Percentiles rank a stretch among this genome's conserved stretches.
Conservation (phyloP, 2,329 filamentous ascomycete species). For the Fusarium longipes region DNA sequence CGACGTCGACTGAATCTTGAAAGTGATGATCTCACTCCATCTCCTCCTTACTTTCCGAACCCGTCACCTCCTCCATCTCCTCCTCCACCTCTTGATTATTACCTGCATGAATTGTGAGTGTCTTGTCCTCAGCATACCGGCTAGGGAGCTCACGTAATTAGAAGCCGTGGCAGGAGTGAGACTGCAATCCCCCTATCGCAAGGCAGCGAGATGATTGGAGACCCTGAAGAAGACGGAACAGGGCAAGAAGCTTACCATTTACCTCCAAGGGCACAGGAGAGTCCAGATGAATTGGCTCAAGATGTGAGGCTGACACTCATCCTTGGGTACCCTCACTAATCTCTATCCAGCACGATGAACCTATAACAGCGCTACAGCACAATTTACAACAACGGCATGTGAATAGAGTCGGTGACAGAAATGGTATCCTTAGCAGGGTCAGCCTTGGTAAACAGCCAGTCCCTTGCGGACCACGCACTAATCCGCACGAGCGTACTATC, state of each 20-base stretch:
- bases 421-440: neutral
- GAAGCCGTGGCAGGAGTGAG: neutral
- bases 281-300: conserved; percentile 9
- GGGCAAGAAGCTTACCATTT: accelerated
- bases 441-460: neutral
- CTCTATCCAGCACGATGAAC: accelerated
- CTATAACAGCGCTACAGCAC: neutral
- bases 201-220: neutral
- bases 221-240: accelerated
- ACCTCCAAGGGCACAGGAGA: neutral
- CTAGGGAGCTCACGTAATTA: neutral
- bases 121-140: accelerated
- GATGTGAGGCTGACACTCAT: neutral
- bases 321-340: neutral
- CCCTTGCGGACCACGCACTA: accelerated
- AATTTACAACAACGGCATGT: neutral
- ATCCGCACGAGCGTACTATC: neutral
- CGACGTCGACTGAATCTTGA: neutral
- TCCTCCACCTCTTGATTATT: accelerated
- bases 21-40: neutral
- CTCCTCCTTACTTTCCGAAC: accelerated
- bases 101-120: neutral
- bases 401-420: neutral
- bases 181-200: neutral
- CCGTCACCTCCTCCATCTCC: accelerated